phyloP scores from a whole-genome alignment of 805 yeast species.

The Candida sphagnicola region DNA sequence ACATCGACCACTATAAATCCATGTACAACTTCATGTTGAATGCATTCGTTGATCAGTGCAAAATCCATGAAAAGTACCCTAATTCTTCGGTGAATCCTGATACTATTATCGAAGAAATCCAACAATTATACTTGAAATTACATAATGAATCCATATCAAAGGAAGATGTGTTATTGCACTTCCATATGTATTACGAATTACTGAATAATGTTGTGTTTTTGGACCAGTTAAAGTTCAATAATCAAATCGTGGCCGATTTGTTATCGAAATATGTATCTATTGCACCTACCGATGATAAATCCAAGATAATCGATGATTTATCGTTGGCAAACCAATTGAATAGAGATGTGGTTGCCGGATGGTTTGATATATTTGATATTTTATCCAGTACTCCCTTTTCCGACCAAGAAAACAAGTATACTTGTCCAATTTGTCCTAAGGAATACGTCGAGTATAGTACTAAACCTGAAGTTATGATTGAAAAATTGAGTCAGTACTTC shows the following conservation, averaged over 20 bases:
- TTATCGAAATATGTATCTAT: slow-evolving; percentile 12
- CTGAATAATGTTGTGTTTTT: slow-evolving; percentile 20
- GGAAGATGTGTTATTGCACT: slow-evolving; percentile 22
- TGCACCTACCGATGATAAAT: slow-evolving; percentile 14
- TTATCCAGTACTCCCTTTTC: slow-evolving; percentile 24
- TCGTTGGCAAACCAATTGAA: slow-evolving; percentile 3
- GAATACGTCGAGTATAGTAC: slow-evolving; percentile 14
- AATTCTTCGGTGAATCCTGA: slow-evolving; percentile 13
- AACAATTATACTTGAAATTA: slow-evolving; percentile 15
- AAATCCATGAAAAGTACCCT: slow-evolving; percentile 1
- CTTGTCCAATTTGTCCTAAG: slow-evolving; percentile 26
- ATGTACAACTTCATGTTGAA: slow-evolving; percentile 7
- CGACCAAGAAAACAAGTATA: slow-evolving; percentile 13
- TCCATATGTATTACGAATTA: slow-evolving; percentile 26
- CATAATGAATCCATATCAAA: slow-evolving; percentile 21
- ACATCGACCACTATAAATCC: slow-evolving; percentile 4
- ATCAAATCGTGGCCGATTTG: slow-evolving; percentile 20
- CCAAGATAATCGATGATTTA: slow-evolving; percentile 4
- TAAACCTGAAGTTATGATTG: slow-evolving; percentile 8
- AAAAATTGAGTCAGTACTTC: slow-evolving; percentile 6
- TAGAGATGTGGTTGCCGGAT: slow-evolving; percentile 10
- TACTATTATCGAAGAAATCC: slow-evolving; percentile 16
- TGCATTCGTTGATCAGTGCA: slow-evolving; percentile 6
- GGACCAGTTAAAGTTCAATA: slow-evolving; percentile 24
- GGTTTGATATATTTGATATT: slow-evolving; percentile 28